Conservation (phyloP, 148 eudicot genomes). For the Fagopyrum tataricum region DNA sequence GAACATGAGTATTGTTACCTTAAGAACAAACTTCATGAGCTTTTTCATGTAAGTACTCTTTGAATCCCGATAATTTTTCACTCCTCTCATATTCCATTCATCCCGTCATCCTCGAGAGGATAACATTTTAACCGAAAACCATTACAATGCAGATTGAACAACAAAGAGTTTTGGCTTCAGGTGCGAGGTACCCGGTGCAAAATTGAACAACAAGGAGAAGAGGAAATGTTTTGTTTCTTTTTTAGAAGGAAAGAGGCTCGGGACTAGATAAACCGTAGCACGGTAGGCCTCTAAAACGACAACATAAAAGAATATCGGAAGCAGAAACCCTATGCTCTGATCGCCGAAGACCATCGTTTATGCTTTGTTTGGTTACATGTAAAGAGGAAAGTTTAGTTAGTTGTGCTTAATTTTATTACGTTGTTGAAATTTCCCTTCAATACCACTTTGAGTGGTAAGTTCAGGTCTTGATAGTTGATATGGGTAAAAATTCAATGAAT, state of each 20-base stretch:
- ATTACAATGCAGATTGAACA: slow-evolving; percentile 14
- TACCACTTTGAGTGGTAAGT: neutral
- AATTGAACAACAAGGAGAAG: slow-evolving; percentile 6
- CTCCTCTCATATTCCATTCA: too few species aligned
- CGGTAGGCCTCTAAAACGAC: too few species aligned
- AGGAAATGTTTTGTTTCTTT: neutral
- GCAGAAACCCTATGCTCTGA: too few species aligned
- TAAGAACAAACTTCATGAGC: slow-evolving; percentile 84
- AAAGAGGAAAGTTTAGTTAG: neutral
- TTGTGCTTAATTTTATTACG: neutral
- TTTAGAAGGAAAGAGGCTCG: neutral
- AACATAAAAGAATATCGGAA: too few species aligned
- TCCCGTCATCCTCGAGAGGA: neutral
- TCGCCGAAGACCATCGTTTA: too few species aligned
- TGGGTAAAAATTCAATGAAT: neutral
- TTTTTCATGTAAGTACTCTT: slow-evolving; percentile 61
- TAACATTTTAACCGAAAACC: neutral
- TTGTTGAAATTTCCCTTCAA: neutral
- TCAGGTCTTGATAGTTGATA: neutral
- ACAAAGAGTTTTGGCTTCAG: slow-evolving; percentile 5
- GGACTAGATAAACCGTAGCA: too few species aligned
- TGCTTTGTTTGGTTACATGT: neutral
- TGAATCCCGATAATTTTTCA: neutral
- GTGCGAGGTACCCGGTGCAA: slow-evolving; percentile 10
- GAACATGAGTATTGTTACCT: slow-evolving; percentile 91